Evolutionary conservation across 2,329 filamentous ascomycete genomes (phyloP).

Genomic region (Lachnellula subtilissima): DNA sequence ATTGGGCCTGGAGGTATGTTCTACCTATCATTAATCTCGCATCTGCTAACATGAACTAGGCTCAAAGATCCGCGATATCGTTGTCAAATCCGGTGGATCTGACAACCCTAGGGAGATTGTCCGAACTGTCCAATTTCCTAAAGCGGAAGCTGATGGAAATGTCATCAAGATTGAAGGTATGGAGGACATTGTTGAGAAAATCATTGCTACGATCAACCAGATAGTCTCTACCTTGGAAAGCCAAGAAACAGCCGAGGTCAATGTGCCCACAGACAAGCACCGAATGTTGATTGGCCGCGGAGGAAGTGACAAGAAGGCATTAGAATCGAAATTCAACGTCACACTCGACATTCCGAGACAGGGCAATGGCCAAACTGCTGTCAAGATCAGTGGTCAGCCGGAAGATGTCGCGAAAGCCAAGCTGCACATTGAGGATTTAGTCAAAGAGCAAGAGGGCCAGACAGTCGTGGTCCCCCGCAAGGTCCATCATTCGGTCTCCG

Average conservation of each 20-base stretch:
- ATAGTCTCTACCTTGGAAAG: conserved; percentile 81
- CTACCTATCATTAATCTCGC: background rate
- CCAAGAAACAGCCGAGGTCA: conserved; percentile 71
- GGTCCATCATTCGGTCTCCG: conserved; percentile 78
- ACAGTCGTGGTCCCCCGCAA: conserved; percentile 77
- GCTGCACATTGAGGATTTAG: conserved; percentile 70
- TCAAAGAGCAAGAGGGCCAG: conserved; percentile 85
- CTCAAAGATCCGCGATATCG: conserved; percentile 78
- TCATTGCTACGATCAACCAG: conserved; percentile 73
- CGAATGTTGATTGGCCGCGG: conserved; percentile 85
- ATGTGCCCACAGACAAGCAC: conserved; percentile 87
- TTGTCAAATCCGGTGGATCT: conserved; percentile 82
- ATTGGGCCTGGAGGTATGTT: conserved; percentile 82
- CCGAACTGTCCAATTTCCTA: conserved; percentile 91
- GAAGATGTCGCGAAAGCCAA: conserved; percentile 80
- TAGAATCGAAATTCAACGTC: conserved; percentile 83
- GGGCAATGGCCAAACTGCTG: conserved; percentile 73
- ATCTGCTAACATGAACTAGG: conserved; percentile 45
- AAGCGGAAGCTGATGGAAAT: conserved; percentile 75
- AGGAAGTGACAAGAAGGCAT: conserved; percentile 76
- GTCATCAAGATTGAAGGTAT: conserved; percentile 86
- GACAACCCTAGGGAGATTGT: conserved; percentile 79
- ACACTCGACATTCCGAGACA: conserved; percentile 88
- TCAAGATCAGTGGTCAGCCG: conserved; percentile 79
- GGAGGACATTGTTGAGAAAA: conserved; percentile 79